Percentiles rank a stretch among this genome's conserved stretches.
phyloP scores from a whole-genome alignment of 2,329 filamentous ascomycete species.

The Ceratocystis variospora region DNA sequence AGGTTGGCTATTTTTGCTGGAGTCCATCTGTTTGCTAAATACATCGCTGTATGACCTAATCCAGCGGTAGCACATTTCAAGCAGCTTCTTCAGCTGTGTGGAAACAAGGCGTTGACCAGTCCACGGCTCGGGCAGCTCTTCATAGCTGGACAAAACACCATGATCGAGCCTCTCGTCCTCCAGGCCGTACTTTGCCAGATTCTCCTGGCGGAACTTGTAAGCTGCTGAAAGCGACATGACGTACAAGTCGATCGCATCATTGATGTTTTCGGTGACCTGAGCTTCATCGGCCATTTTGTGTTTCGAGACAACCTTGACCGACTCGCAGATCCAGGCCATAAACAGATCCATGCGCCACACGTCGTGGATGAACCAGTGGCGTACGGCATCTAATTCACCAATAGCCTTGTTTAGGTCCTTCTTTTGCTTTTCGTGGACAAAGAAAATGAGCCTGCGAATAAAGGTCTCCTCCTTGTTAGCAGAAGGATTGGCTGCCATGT shows the following conservation, averaged over 20 bases:
- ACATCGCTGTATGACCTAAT: conserved; percentile 33
- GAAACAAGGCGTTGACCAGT: conserved; percentile 55
- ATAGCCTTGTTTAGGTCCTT: conserved; percentile 48
- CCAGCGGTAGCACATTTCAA: conserved; percentile 45
- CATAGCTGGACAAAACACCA: conserved; percentile 51
- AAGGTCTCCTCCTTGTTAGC: conserved; percentile 35
- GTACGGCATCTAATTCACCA: conserved; percentile 63
- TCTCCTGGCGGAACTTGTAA: conserved; percentile 57
- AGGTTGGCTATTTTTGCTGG: conserved; percentile 26
- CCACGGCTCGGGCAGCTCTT: conserved; percentile 68
- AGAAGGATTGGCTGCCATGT: conserved; percentile 43
- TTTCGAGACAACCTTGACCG: conserved; percentile 58
- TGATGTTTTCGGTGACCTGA: conserved; percentile 41
- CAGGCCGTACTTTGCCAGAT: conserved; percentile 60
- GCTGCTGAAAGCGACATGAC: conserved; percentile 46
- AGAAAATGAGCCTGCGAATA: conserved; percentile 52
- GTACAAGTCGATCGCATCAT: conserved; percentile 53
- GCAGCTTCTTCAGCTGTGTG: conserved; percentile 46
- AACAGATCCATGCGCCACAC: conserved; percentile 59
- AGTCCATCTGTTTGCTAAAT: conserved; percentile 22
- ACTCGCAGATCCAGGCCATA: conserved; percentile 64
- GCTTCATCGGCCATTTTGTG: conserved; percentile 43
- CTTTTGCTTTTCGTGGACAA: conserved; percentile 64
- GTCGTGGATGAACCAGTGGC: conserved; percentile 77
- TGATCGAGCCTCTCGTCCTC: conserved; percentile 50